Conservation (phyloP, 1,139 yeast species). For the Blastobotrys apis region DNA sequence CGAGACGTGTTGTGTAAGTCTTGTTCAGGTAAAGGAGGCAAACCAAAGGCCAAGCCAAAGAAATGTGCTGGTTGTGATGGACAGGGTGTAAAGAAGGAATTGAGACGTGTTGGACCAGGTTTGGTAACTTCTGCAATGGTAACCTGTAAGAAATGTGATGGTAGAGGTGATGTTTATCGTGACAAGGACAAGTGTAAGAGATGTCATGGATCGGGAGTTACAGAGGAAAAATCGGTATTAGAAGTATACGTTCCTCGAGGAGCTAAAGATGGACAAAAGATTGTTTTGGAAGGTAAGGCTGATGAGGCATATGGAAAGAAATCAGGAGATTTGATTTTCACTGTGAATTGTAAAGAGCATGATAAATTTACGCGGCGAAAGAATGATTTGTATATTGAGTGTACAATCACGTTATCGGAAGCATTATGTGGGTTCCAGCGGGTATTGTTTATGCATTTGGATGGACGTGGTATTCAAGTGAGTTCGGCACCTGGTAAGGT, state of each 20-base stretch:
- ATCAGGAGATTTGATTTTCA: conserved; percentile 76
- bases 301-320: conserved; percentile 66
- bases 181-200: conserved; percentile 70
- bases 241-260: conserved; percentile 81
- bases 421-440: conserved; percentile 77
- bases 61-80: conserved; percentile 73
- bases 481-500: conserved; percentile 64
- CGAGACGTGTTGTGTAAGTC: conserved; percentile 66
- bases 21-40: conserved; percentile 75
- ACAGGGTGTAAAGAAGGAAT: conserved; percentile 56
- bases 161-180: conserved; percentile 60
- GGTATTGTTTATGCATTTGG: conserved; percentile 68
- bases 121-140: conserved; percentile 60
- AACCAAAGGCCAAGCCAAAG: conserved; percentile 52
- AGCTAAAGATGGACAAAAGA: conserved; percentile 52
- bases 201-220: conserved; percentile 63
- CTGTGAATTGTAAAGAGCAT: conserved; percentile 46
- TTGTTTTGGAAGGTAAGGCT: conserved; percentile 64
- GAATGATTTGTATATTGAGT: conserved; percentile 58
- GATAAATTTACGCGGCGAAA: conserved; percentile 53
- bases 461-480: conserved; percentile 67
- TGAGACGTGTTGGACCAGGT: conserved; percentile 72
- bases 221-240: conserved; percentile 65
- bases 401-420: conserved; percentile 66
- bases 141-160: conserved; percentile 67